A percentile compares a stretch with the other conserved stretches of the same genome.
Conservation (phyloP, 768 basidiomycete species). For the Kwoniella bestiolae region DNA sequence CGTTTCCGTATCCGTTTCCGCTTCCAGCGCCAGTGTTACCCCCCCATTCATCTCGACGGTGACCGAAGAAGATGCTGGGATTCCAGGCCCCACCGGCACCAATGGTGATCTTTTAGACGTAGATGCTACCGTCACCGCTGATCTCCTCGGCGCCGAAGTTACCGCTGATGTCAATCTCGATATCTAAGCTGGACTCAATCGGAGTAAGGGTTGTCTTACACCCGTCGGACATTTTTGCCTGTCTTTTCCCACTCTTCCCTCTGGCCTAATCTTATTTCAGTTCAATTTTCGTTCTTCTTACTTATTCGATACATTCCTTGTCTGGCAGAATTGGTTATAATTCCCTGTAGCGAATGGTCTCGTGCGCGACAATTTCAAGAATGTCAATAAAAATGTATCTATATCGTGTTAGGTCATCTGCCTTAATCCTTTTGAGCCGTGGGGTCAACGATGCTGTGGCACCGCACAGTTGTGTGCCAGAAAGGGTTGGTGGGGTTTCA, state of each 20-base stretch:
- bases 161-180: not conserved
- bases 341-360: not conserved
- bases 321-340: too few species aligned
- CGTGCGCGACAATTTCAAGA: not conserved
- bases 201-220: not conserved
- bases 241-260: not conserved
- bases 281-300: not conserved
- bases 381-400: not conserved
- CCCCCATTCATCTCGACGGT: not conserved
- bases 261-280: not conserved
- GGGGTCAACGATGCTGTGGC: too few species aligned
- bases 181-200: not conserved
- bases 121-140: not conserved
- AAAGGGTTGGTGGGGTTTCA: too few species aligned
- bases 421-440: too few species aligned
- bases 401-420: too few species aligned
- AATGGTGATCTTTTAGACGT: not conserved
- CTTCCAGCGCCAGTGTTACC: not conserved
- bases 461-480: too few species aligned
- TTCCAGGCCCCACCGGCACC: not conserved
- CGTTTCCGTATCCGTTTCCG: not conserved
- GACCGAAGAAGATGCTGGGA: not conserved
- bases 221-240: too few species aligned
- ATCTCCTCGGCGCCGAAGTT: not conserved
- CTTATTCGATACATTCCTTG: too few species aligned